These are phyloP conservation scores for Vanilla planifolia DNA, from an alignment of 106 monocot genomes.

Conservation along the genomic window DNA sequence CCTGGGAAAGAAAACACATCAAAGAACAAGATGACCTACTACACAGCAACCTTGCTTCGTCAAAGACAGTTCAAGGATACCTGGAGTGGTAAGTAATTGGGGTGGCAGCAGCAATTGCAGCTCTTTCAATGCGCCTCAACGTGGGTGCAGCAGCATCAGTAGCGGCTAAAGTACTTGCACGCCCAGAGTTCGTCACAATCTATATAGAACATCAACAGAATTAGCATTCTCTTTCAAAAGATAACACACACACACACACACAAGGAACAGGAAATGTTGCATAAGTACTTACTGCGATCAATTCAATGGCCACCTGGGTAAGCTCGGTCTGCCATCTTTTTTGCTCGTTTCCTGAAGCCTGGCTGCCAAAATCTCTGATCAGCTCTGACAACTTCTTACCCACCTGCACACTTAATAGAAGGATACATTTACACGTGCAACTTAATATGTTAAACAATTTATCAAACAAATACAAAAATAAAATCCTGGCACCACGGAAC, in stretches of 20 bases:
- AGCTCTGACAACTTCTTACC: slow-evolving; percentile 97
- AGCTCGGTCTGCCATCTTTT: slow-evolving; percentile 92
- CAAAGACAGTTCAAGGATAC: slow-evolving; percentile 17
- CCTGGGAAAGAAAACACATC: slow-evolving; percentile 26
- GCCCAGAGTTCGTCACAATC: slow-evolving; percentile 95
- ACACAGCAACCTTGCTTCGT: not conserved
- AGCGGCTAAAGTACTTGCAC: slow-evolving; percentile 88
- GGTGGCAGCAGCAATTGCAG: slow-evolving; percentile 96
- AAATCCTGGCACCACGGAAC: not conserved
- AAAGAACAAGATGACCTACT: not conserved
- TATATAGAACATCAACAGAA: slow-evolving; percentile 9
- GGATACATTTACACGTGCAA: not conserved
- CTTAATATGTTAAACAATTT: not conserved
- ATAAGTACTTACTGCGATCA: slow-evolving; percentile 65
- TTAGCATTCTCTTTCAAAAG: not conserved
- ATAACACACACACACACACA: not conserved
- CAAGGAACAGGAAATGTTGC: not conserved
- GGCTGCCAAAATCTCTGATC: slow-evolving; percentile 78
- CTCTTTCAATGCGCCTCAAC: slow-evolving; percentile 93
- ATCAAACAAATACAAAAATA: not conserved
- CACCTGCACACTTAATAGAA: slow-evolving; percentile 37
- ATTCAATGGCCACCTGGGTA: slow-evolving; percentile 86
- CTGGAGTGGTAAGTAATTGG: slow-evolving; percentile 91
- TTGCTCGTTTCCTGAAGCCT: slow-evolving; percentile 63
- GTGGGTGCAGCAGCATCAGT: slow-evolving; percentile 99